Conservation (phyloP, 306 rosid genomes). For the Elaeagnus macrophylla region DNA sequence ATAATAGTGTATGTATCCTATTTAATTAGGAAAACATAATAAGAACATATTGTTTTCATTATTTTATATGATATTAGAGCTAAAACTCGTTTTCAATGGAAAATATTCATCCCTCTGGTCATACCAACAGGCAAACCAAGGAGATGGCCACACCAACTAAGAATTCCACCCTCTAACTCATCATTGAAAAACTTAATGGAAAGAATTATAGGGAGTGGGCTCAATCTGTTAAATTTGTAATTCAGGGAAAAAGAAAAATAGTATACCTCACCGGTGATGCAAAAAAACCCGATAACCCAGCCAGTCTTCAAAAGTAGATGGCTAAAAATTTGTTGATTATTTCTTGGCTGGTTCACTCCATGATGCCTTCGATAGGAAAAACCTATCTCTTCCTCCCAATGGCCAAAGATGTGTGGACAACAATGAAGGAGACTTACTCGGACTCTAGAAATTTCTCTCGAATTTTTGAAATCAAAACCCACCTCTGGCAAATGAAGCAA, state of each 20-base stretch:
- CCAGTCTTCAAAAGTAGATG: neutral
- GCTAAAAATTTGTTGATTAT: neutral
- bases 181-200: neutral
- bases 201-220: neutral
- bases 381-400: neutral
- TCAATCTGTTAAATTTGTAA: neutral
- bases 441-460: neutral
- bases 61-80: too few relatives aligned
- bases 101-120: too few relatives aligned
- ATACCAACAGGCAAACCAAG: too few relatives aligned
- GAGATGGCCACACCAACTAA: too few relatives aligned
- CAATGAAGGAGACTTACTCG: neutral
- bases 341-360: conserved; percentile 1
- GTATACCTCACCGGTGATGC: neutral
- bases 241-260: neutral
- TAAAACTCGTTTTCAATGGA: too few relatives aligned
- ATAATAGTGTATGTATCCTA: too few relatives aligned
- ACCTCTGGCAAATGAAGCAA: too few relatives aligned
- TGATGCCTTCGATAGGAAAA: neutral
- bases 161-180: neutral
- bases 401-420: neutral
- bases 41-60: too few relatives aligned
- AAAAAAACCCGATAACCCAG: neutral
- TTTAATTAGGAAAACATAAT: too few relatives aligned
- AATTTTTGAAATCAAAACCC: neutral